These are phyloP conservation scores for Suillus occidentalis DNA, from an alignment of 768 basidiomycete species.

Conservation along the genomic window DNA sequence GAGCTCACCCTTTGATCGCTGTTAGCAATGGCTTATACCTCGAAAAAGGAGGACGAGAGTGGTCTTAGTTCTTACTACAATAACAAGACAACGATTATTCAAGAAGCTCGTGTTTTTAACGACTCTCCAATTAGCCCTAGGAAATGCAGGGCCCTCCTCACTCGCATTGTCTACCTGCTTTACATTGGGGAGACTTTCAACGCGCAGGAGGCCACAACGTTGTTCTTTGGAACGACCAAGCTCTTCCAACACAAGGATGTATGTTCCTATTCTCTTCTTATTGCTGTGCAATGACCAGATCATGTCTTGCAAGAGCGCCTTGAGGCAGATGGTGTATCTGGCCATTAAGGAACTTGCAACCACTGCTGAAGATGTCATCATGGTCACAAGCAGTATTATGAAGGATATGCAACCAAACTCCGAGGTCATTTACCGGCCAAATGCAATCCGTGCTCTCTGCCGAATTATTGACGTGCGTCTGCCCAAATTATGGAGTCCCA, in stretches of 20 bases:
- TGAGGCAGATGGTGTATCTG: slow-evolving; percentile 97
- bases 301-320: slow-evolving; percentile 63
- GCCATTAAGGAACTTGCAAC: slow-evolving; percentile 97
- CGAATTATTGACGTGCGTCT: slow-evolving; percentile 91
- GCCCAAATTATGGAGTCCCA: slow-evolving; percentile 42
- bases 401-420: slow-evolving; percentile 99
- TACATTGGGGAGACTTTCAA: slow-evolving; percentile 95
- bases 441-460: slow-evolving; percentile 94
- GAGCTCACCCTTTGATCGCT: slow-evolving; percentile 29
- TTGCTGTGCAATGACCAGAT: slow-evolving; percentile 7
- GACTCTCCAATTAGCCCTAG: slow-evolving; percentile 98
- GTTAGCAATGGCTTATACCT: slow-evolving; percentile 71
- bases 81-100: slow-evolving; percentile 97
- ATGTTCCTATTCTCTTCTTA: slow-evolving; percentile 35
- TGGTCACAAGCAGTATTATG: slow-evolving; percentile 99
- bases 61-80: slow-evolving; percentile 91
- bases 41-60: slow-evolving; percentile 97
- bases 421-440: slow-evolving; percentile 97
- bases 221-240: slow-evolving; percentile 99
- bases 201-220: slow-evolving; percentile 93
- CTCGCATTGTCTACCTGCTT: slow-evolving; percentile 93
- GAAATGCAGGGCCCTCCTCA: slow-evolving; percentile 94
- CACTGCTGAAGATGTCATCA: slow-evolving; percentile 98
- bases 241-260: slow-evolving; percentile 99
- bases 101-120: slow-evolving; percentile 98